Percentiles rank a stretch among this genome's conserved stretches.
Conservation (phyloP, 805 yeast genomes). For the Osmozyma mogii region DNA sequence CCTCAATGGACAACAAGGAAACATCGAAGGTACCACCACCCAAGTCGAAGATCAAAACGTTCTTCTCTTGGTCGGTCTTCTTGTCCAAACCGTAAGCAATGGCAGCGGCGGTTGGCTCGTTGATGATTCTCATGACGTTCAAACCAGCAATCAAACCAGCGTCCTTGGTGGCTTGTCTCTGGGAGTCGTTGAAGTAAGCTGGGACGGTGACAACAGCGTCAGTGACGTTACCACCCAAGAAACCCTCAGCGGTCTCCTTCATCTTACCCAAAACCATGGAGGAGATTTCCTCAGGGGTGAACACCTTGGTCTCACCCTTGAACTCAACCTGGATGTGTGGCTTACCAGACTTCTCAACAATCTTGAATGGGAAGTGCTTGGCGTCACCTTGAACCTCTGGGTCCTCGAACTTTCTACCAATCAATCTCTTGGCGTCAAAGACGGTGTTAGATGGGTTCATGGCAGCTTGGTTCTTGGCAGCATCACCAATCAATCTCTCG, state of each 20-base stretch:
- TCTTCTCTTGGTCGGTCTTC: conserved; percentile 54
- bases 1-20: conserved; percentile 39
- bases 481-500: conserved; percentile 46
- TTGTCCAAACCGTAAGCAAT: conserved; percentile 83
- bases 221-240: conserved; percentile 70
- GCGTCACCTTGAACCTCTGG: conserved; percentile 53
- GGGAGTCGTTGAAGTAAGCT: conserved; percentile 44
- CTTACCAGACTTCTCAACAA: conserved; percentile 37
- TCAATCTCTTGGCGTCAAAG: conserved; percentile 44
- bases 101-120: conserved; percentile 83
- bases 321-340: conserved; percentile 40
- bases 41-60: conserved; percentile 40
- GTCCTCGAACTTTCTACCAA: conserved; percentile 55
- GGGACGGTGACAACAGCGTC: conserved; percentile 44
- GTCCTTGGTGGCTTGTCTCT: conserved; percentile 45
- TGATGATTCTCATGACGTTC: conserved; percentile 41
- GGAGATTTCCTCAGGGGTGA: conserved; percentile 43
- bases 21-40: conserved; percentile 47
- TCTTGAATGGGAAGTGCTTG: conserved; percentile 43
- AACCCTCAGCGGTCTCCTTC: conserved; percentile 78
- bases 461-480: conserved; percentile 45
- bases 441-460: conserved; percentile 43
- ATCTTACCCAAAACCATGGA: conserved; percentile 43
- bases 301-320: conserved; percentile 39
- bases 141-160: conserved; percentile 46